Evolutionary conservation across 1,139 yeast genomes (phyloP).

Genomic region (Trichomonascaceae sp.): DNA sequence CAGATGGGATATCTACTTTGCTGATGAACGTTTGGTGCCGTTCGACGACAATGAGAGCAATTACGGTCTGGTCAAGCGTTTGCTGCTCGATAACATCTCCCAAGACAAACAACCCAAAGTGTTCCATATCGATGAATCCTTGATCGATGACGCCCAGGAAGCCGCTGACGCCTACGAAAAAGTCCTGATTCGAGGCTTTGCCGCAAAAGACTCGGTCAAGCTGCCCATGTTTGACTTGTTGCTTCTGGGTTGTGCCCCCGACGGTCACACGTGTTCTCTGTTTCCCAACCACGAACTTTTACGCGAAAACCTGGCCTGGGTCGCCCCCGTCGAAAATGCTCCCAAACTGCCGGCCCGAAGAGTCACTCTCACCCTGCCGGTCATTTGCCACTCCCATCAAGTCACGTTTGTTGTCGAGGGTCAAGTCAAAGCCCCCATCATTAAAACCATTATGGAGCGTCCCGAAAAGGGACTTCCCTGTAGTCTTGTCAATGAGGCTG

Average conservation of each 20-base stretch:
- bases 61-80: constrained; percentile 77
- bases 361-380: constrained; percentile 88
- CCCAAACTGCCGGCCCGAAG: constrained; percentile 84
- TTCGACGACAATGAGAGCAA: constrained; percentile 74
- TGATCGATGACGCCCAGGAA: constrained; percentile 78
- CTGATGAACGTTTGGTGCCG: constrained; percentile 92
- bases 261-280: constrained; percentile 92
- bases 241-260: constrained; percentile 94
- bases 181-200: constrained; percentile 72
- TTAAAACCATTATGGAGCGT: constrained; percentile 88
- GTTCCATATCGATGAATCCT: constrained; percentile 66
- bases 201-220: constrained; percentile 92
- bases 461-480: constrained; percentile 96
- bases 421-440: constrained; percentile 85
- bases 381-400: constrained; percentile 84
- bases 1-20: constrained; percentile 92
- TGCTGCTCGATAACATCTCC: constrained; percentile 58
- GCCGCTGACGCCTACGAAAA: constrained; percentile 92
- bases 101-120: constrained; percentile 47
- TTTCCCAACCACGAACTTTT: constrained; percentile 86
- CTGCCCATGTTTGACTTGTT: constrained; percentile 88
- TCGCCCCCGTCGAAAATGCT: constrained; percentile 83
- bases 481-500: constrained; percentile 86
- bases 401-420: constrained; percentile 95
- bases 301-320: constrained; percentile 92